phyloP scores from a whole-genome alignment of 306 rosid genomes.

The Elaeagnus macrophylla region DNA sequence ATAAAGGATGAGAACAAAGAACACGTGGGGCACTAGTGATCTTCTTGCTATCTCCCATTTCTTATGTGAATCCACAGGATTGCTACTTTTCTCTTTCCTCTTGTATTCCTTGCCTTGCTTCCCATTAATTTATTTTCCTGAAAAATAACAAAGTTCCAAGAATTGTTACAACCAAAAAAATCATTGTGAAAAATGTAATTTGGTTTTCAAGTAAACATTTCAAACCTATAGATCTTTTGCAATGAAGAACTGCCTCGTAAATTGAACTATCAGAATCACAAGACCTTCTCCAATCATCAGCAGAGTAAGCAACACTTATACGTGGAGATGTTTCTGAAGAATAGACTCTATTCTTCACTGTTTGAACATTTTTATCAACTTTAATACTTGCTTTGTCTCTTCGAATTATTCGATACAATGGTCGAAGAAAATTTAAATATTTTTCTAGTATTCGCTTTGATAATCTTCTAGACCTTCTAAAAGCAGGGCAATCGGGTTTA shows the following conservation, averaged over 20 bases:
- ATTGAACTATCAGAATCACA: slow-evolving; percentile 96
- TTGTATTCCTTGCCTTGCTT: slow-evolving; percentile 16
- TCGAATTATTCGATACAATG: slow-evolving; percentile 60
- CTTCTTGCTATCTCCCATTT: slow-evolving; percentile 26
- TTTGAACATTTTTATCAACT: slow-evolving; percentile 31
- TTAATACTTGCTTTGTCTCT: slow-evolving; percentile 42
- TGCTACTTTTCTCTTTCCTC: slow-evolving; percentile 7
- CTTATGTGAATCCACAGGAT: slow-evolving; percentile 26
- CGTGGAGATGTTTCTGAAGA: slow-evolving; percentile 63
- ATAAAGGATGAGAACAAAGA: slow-evolving; percentile 27
- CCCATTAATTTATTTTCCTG: slow-evolving; percentile 43
- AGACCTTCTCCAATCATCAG: slow-evolving; percentile 65
- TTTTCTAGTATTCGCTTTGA: slow-evolving; percentile 60
- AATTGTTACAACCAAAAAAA: slow-evolving; percentile 10
- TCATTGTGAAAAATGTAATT: no score
- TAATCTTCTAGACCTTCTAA: slow-evolving; percentile 58
- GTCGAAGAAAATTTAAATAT: slow-evolving; percentile 69
- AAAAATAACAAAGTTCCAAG: slow-evolving; percentile 14
- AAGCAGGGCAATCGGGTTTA: slow-evolving; percentile 40
- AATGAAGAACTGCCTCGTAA: slow-evolving; percentile 94
- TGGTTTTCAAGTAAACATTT: no score
- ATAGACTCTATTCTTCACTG: slow-evolving; percentile 47
- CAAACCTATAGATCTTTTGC: slow-evolving; percentile 92
- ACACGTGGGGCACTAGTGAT: slow-evolving; percentile 62
- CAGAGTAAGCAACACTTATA: slow-evolving; percentile 65